Conservation (phyloP, 2,329 filamentous ascomycete species). For the Colletotrichum siamense region DNA sequence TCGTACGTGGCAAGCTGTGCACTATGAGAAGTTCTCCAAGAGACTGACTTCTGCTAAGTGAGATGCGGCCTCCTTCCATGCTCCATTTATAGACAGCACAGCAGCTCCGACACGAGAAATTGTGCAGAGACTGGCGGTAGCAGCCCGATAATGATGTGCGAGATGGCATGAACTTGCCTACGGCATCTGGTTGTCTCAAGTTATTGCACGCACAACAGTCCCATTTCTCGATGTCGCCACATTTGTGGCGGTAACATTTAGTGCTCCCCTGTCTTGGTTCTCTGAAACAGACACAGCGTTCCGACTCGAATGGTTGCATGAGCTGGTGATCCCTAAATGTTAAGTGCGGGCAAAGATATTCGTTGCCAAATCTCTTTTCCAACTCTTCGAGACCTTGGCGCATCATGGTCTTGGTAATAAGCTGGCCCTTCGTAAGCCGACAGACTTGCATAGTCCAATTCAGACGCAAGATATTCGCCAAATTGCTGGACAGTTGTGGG, state of each 20-base stretch:
- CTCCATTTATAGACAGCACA: not conserved
- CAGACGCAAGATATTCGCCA: rapidly evolving
- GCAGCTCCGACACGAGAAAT: not conserved
- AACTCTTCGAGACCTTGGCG: not conserved
- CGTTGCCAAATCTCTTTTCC: not conserved
- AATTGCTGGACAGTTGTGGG: not conserved
- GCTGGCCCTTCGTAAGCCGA: not conserved
- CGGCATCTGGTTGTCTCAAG: not conserved
- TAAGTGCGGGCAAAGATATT: not conserved
- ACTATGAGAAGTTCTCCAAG: not conserved
- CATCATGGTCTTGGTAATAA: not conserved
- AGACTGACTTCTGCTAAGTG: not conserved
- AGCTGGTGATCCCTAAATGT: not conserved
- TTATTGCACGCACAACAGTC: not conserved
- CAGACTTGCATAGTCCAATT: not conserved
- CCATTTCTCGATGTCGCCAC: rapidly evolving
- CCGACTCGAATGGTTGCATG: not conserved
- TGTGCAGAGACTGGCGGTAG: not conserved
- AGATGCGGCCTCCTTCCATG: not conserved
- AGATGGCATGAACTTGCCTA: not conserved
- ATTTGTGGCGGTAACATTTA: not conserved
- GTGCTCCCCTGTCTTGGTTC: not conserved
- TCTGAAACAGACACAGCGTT: not conserved
- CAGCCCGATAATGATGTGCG: not conserved
- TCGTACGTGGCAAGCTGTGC: not conserved